These are phyloP conservation scores for Mucor saturninus DNA, from an alignment of 371 early-diverging fungal genomes.

Conservation along the genomic window DNA sequence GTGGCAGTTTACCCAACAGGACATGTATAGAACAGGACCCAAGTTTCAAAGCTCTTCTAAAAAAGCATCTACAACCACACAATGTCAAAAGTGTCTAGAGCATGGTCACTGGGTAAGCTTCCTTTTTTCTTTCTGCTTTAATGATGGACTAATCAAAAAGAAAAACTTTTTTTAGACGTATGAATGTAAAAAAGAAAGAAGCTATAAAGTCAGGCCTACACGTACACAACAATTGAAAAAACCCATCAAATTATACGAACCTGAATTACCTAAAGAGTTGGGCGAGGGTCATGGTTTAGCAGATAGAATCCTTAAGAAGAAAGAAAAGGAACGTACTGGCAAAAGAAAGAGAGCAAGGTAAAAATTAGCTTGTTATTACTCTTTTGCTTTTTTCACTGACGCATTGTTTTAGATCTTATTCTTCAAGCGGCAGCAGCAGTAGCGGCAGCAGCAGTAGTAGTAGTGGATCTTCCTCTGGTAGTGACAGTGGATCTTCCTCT, in stretches of 20 bases:
- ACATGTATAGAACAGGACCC: slow-evolving; percentile 47
- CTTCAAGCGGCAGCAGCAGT: neutral
- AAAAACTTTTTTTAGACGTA: slow-evolving; percentile 45
- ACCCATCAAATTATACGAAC: slow-evolving; percentile 55
- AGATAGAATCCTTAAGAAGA: slow-evolving; percentile 58
- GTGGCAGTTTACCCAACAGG: too few relatives aligned
- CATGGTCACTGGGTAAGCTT: slow-evolving; percentile 61
- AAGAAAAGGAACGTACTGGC: slow-evolving; percentile 38
- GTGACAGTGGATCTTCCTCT: slow-evolving; percentile 21
- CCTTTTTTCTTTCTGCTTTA: neutral
- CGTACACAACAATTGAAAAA: slow-evolving; percentile 68
- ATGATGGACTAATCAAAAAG: neutral
- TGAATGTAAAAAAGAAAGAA: slow-evolving; percentile 60
- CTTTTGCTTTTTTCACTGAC: neutral
- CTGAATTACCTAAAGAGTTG: slow-evolving; percentile 60
- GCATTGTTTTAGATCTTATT: slow-evolving; percentile 11
- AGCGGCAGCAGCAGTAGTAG: too few relatives aligned
- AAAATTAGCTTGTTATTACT: neutral
- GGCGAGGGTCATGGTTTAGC: slow-evolving; percentile 60
- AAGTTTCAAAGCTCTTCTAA: slow-evolving; percentile 34
- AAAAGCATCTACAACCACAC: slow-evolving; percentile 58
- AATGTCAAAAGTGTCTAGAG: slow-evolving; percentile 67
- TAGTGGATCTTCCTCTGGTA: slow-evolving; percentile 13
- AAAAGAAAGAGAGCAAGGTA: slow-evolving; percentile 28
- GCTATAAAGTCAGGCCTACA: slow-evolving; percentile 61